These are phyloP conservation scores for Auricularia heimuer DNA, from an alignment of 768 basidiomycete species.

Conservation along the genomic window DNA sequence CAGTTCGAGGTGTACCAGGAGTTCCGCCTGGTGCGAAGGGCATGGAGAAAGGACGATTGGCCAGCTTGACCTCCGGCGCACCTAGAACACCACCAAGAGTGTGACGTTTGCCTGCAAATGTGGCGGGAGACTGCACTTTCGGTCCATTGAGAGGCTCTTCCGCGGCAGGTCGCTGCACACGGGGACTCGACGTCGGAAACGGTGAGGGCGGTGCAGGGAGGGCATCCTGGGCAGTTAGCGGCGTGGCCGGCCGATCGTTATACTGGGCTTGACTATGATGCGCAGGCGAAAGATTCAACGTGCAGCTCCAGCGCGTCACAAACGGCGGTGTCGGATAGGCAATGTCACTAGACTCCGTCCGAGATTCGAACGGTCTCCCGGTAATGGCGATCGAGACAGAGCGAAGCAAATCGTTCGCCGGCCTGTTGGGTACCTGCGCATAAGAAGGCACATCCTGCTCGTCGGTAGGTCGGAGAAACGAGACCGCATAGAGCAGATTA, in stretches of 20 bases:
- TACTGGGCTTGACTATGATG: slow-evolving; percentile 15
- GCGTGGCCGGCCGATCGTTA: slow-evolving; percentile 13
- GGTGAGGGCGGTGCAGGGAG: slow-evolving; percentile 75
- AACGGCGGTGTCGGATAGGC: slow-evolving; percentile 65
- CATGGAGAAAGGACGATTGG: neutral
- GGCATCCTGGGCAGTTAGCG: slow-evolving; percentile 29
- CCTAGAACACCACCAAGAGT: neutral
- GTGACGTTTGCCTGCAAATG: neutral
- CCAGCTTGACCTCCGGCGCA: no score
- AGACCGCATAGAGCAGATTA: slow-evolving; percentile 84
- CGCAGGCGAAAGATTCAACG: slow-evolving; percentile 59
- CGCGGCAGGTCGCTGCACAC: slow-evolving; percentile 4
- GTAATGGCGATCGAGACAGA: slow-evolving; percentile 72
- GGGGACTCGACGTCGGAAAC: slow-evolving; percentile 42
- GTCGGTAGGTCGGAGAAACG: slow-evolving; percentile 59
- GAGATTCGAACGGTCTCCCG: slow-evolving; percentile 51
- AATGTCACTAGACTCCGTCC: slow-evolving; percentile 8
- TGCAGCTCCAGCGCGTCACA: slow-evolving; percentile 83
- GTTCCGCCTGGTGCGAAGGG: neutral
- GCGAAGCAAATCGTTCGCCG: slow-evolving; percentile 37
- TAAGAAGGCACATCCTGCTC: slow-evolving; percentile 23
- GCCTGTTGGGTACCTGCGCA: slow-evolving; percentile 9
- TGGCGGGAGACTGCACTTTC: neutral
- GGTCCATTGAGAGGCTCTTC: neutral
- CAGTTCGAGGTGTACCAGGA: neutral